Base-by-base conservation (phyloP, 768 basidiomycete genomes). In the Psilocybe tampanensis region DNA sequence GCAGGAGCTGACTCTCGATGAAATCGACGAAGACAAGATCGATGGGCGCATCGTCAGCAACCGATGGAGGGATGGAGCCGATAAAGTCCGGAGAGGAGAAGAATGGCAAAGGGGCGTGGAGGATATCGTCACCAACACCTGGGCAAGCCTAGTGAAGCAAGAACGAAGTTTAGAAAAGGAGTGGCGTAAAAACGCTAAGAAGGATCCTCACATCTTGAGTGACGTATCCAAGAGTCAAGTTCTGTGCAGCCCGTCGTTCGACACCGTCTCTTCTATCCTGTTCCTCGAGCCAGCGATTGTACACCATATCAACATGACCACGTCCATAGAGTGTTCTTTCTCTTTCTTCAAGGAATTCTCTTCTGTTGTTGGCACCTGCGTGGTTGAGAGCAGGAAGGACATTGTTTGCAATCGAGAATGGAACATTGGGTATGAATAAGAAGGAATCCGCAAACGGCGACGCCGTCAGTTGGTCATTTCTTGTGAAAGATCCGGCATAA, bases 1-100 rank as follows among this genome's bases (percentile, higher is more conserved):
- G 39, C 56, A 90, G 59, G 23, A 89, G 64, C 59, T 82, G 73
- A 5, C 64, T 52, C 64, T 79, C 73, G 65, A 92, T 85, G 69
- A 91, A 93, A 68, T 86, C 76, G 45, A 88, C 77, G 68, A 92
- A 94, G 32, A 93, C 86, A 19, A 94, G 79, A 63, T 94, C 92
- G 59, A 94, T 77, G 0, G 73, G 73, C 0, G 83, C 76, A 52
- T 78, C 74, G 52, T 74, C 74, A 0, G 81, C 58, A 13, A 85
- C 78, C 21, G 74, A 66, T 2, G 89, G 86, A 2, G 81, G 67
- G 23, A 75, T 69, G 0, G 86, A 87, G 15, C 76, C 77, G 56
- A 91, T 77, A 65, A 85, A 92, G 64, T 80, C 76, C 0, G 88
- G 88, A 2, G 73, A 58, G 4, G 68, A 51, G 69, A 80, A 82